Evolutionary conservation across 2,329 filamentous ascomycete genomes (phyloP), one percentile per base, ranked within the genome.

Genomic region (Stemphylium beticola): DNA sequence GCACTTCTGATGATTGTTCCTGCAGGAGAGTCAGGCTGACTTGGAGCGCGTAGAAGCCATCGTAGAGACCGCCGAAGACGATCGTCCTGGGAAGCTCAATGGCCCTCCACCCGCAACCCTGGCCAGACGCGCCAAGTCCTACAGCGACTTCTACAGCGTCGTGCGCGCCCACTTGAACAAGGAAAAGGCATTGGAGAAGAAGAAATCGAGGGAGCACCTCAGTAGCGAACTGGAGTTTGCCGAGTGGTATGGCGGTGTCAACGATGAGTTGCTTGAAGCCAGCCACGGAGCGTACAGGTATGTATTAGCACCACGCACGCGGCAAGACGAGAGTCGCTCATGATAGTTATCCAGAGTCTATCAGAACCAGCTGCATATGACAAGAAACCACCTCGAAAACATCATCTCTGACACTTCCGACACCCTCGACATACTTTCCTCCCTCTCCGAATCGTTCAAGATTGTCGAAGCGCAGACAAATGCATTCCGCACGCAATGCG

Each of bases 401-500:
- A 82, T 99, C 12, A 83, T 97, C 20, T 79, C 84, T 24, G 91
- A 92, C 71, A 92, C 93, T 1, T 85, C 90, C 49, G 84, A 84
- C 15, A 89, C 92, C 0, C 81, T 99, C 34, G 82, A 87, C 38
- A 81, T 96, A 15, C 82, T 99, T 24, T 88, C 90, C 14, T 87
- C 85, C 0, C 82, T 99, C 14, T 93, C 93, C 12, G 85, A 88
- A 65, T 93, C 93, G 4, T 99, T 99, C 78, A 87, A 88, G 63
- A 82, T 88, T 0, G 93, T 99, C 43, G 92, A 97, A 67, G 81
- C 85, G 9, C 93, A 98, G 77, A 99, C 95, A 0, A 91, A 89
- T n/a, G 88, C 90, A 12, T 98, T 99, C 78, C 91, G 93, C 72
- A 86, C 89, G 41, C 92, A 96, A 75, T 99, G 95, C 76, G 92